Conservation (phyloP, 768 basidiomycete genomes). For the Dioszegia crocea region DNA sequence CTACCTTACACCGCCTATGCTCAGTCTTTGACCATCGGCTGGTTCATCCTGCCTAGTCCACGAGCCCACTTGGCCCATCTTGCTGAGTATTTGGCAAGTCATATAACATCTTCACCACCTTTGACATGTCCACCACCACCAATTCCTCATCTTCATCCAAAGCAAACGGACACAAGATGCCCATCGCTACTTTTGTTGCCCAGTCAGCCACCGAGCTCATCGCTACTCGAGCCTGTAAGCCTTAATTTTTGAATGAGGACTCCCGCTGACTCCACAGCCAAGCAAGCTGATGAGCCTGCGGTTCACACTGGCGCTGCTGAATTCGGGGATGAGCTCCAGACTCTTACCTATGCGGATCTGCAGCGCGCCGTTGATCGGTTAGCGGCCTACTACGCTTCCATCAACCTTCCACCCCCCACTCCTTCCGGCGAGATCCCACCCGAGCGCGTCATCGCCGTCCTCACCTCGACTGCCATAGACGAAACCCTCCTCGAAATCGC, state of each 20-base stretch:
- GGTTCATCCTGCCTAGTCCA: too few species aligned
- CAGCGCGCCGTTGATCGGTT: conserved; percentile 38
- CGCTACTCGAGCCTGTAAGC: conserved; percentile 31
- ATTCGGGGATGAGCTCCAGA: conserved; percentile 44
- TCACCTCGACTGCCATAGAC: conserved; percentile 52
- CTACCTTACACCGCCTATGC: too few species aligned
- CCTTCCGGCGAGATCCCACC: conserved; percentile 44
- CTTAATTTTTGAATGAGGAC: neutral
- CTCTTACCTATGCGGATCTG: conserved; percentile 24
- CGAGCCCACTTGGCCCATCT: too few species aligned
- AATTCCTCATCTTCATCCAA: neutral
- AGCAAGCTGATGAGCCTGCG: conserved; percentile 36
- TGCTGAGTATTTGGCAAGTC: too few species aligned
- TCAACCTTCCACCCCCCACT: conserved; percentile 35
- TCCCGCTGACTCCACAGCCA: conserved; percentile 13
- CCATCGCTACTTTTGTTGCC: conserved; percentile 35
- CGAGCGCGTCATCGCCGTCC: conserved; percentile 50
- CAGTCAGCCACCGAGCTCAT: conserved; percentile 40
- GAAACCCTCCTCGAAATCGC: conserved; percentile 54
- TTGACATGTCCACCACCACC: neutral
- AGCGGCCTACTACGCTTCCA: conserved; percentile 30
- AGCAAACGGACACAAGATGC: conserved; percentile 22
- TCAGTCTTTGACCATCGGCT: too few species aligned
- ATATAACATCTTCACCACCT: too few species aligned
- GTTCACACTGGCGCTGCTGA: conserved; percentile 46